These are phyloP conservation scores for Melaleuca alternifolia DNA, from an alignment of 345 rosid species.

Conservation along the genomic window DNA sequence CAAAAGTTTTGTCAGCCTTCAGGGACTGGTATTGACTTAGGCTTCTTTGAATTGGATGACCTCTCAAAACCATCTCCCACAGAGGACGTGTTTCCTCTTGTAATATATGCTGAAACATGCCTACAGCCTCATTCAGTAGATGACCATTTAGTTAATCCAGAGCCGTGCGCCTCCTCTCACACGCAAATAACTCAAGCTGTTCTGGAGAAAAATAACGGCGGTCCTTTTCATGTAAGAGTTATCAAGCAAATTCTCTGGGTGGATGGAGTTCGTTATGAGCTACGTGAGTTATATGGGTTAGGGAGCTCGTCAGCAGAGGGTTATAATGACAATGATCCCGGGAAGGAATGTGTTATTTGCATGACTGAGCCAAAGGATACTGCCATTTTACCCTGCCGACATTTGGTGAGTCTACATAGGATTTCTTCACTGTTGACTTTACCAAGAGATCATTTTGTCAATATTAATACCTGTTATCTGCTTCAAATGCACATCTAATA, in stretches of 20 bases:
- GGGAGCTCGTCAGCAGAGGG: slow-evolving; percentile 4
- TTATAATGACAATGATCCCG: slow-evolving; percentile 17
- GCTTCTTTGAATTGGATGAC: slow-evolving; percentile 19
- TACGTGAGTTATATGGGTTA: slow-evolving; percentile 34
- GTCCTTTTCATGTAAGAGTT: slow-evolving; percentile 24
- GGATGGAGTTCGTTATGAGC: slow-evolving; percentile 27
- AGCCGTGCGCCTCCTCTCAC: slow-evolving; percentile 3
- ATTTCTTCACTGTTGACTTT: not conserved
- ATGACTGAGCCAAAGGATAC: slow-evolving; percentile 37
- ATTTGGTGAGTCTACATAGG: slow-evolving; percentile 23
- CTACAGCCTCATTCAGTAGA: slow-evolving; percentile 2
- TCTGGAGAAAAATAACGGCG: slow-evolving; percentile 14
- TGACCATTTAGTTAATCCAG: slow-evolving; percentile 1
- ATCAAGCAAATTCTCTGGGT: slow-evolving; percentile 29
- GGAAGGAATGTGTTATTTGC: slow-evolving; percentile 39
- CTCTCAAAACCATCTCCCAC: slow-evolving; percentile 16
- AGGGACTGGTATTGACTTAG: slow-evolving; percentile 34
- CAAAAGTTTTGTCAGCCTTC: slow-evolving; percentile 32
- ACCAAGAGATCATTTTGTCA: not conserved
- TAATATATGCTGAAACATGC: slow-evolving; percentile 26
- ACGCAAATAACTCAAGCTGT: slow-evolving; percentile 35
- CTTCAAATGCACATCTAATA: not conserved
- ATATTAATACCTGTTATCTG: not conserved
- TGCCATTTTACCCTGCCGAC: slow-evolving; percentile 34
- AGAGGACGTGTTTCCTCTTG: slow-evolving; percentile 26